A percentile compares a stretch with the other conserved stretches of the same genome.
Conservation (phyloP, 305 asterid genomes). For the Solanum hybrid region DNA sequence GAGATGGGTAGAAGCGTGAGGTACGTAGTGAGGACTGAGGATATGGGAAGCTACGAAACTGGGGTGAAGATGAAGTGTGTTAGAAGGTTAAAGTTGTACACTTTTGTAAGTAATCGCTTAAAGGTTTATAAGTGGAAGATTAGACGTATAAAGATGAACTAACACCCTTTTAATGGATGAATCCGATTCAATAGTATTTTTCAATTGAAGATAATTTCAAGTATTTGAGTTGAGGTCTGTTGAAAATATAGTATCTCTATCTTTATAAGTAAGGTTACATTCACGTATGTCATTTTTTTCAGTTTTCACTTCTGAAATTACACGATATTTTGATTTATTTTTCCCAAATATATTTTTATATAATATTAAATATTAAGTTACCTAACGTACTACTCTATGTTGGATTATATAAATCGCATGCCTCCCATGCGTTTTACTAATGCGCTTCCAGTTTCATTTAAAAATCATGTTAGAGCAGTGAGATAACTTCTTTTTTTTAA, state of each 20-base stretch:
- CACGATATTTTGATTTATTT: neutral
- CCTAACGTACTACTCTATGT: neutral
- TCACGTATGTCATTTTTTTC: accelerated
- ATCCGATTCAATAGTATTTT: neutral
- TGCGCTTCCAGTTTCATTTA: neutral
- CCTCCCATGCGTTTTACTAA: neutral
- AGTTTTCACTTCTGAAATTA: neutral
- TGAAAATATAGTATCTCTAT: neutral
- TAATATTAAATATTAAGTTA: neutral
- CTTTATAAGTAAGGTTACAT: neutral
- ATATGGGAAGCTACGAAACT: neutral
- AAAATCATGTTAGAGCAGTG: neutral
- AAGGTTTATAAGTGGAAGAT: neutral
- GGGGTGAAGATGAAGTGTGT: neutral
- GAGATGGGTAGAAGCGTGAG: neutral
- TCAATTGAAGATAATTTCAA: neutral
- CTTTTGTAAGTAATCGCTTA: neutral
- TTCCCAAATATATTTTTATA: neutral
- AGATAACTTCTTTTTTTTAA: neutral
- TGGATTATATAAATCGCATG: neutral
- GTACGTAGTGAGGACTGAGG: neutral
- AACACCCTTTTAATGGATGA: neutral
- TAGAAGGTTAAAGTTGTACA: neutral
- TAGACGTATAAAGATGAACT: neutral
- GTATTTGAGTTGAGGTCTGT: neutral